Percentiles rank a stretch among this genome's conserved stretches.
Evolutionary conservation across 73 alveolate genomes (phyloP).

Genomic region (Effrenium voratum): DNA sequence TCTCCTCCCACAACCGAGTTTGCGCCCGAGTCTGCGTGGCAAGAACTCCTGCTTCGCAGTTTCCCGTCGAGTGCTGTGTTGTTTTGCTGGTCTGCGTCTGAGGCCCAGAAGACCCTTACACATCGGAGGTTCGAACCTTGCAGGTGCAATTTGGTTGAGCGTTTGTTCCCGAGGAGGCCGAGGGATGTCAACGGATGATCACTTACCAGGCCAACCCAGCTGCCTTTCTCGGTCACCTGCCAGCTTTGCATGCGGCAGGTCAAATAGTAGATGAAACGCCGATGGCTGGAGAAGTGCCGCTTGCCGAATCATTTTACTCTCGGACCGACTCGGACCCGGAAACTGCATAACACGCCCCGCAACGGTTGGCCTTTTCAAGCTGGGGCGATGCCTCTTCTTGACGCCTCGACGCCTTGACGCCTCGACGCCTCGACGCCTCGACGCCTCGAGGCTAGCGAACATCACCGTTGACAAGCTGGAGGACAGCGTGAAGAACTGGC

Average conservation of each 20-base stretch:
- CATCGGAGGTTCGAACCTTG: not conserved
- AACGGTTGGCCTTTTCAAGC: not conserved
- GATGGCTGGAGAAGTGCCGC: slow-evolving; percentile 42
- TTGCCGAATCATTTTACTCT: too few relatives aligned
- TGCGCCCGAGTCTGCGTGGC: not conserved
- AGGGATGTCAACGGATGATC: slow-evolving; percentile 69
- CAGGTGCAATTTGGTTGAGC: not conserved
- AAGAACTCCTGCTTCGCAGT: not conserved
- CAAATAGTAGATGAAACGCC: slow-evolving; percentile 66
- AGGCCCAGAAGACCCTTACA: not conserved
- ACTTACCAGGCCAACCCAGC: slow-evolving; percentile 42
- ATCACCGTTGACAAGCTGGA: slow-evolving; percentile 81
- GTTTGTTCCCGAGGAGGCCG: not conserved
- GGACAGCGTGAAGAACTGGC: slow-evolving; percentile 83
- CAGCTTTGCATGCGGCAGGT: not conserved
- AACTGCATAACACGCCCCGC: too few relatives aligned
- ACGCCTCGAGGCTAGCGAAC: slow-evolving; percentile 58
- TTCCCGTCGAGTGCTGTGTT: not conserved
- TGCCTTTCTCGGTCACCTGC: not conserved
- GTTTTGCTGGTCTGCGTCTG: not conserved
- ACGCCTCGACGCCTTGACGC: too few relatives aligned
- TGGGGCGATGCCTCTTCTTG: not conserved
- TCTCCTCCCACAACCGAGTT: slow-evolving; percentile 36
- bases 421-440: not conserved
- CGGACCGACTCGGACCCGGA: too few relatives aligned